These are phyloP conservation scores for Lachancea quebecensis DNA, from an alignment of 805 yeast genomes.

Conservation along the genomic window DNA sequence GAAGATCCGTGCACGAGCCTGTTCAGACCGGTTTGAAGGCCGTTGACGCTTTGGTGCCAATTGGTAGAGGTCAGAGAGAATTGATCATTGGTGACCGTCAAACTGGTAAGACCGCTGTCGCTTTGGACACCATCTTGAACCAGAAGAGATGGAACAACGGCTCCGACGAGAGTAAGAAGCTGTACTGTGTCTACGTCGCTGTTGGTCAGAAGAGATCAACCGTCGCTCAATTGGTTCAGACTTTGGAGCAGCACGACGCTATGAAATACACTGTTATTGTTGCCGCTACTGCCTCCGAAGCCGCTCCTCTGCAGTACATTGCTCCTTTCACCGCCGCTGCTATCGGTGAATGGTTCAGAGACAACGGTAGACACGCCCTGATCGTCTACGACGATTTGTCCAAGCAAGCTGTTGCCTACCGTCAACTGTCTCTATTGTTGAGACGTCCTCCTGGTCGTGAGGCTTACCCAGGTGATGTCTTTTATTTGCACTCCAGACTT, in stretches of 20 bases:
- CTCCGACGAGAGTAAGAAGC: conserved; percentile 91
- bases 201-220: conserved; percentile 99
- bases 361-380: conserved; percentile 96
- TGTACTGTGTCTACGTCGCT: conserved; percentile 99
- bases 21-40: conserved; percentile 99
- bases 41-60: conserved; percentile 97
- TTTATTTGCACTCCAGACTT: conserved; percentile 91
- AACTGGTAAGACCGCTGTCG: conserved; percentile 99
- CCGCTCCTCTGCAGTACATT: conserved; percentile 99
- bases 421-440: conserved; percentile 95
- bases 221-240: conserved; percentile 98
- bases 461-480: conserved; percentile 96
- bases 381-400: conserved; percentile 97
- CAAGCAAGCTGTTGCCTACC: conserved; percentile 99
- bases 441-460: conserved; percentile 98
- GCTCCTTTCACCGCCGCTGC: conserved; percentile 99
- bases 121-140: conserved; percentile 95
- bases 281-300: conserved; percentile 99
- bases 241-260: conserved; percentile 97
- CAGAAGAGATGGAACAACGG: conserved; percentile 99
- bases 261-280: conserved; percentile 95
- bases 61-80: conserved; percentile 99
- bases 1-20: conserved; percentile 97
- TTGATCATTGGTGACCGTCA: conserved; percentile 99
- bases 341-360: conserved; percentile 99